Evolutionary conservation across 176 grass and related monocot species (phyloP).

Genomic region (Phoenix dactylifera): DNA sequence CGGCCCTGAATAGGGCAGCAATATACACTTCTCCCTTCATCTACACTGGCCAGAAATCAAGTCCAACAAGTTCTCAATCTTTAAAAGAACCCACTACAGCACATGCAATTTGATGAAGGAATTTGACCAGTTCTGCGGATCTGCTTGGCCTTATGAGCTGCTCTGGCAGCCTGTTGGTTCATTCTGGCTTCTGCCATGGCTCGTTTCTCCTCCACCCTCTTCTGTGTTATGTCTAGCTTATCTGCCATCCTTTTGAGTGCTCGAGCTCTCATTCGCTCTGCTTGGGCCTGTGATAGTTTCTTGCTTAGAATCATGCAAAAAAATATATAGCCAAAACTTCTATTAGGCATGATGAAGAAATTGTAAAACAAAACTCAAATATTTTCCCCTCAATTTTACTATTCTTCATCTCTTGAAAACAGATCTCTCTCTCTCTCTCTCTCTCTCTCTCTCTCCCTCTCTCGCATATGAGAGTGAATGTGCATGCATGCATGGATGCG

Average conservation of each 20-base stretch:
- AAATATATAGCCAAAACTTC: neutral
- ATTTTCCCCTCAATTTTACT: neutral
- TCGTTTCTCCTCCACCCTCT: constrained; percentile 54
- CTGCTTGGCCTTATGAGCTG: constrained; percentile 45
- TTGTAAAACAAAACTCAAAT: neutral
- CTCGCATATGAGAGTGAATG: too few relatives aligned
- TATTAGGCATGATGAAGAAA: neutral
- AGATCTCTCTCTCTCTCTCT: too few relatives aligned
- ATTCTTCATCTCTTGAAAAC: neutral
- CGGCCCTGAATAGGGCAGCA: too few relatives aligned
- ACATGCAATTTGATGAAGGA: constrained; percentile 43
- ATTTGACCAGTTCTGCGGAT: constrained; percentile 72
- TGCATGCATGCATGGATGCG: too few relatives aligned
- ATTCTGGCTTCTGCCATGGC: constrained; percentile 53
- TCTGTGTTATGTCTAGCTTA: constrained; percentile 42
- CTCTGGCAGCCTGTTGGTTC: constrained; percentile 46
- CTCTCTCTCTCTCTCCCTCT: too few relatives aligned
- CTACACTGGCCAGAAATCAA: too few relatives aligned
- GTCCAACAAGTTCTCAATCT: too few relatives aligned
- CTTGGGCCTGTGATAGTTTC: constrained; percentile 38
- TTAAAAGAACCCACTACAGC: constrained; percentile 55
- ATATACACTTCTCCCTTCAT: too few relatives aligned
- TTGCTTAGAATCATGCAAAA: constrained; percentile 1
- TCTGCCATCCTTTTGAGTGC: constrained; percentile 59
- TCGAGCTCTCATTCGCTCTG: constrained; percentile 52